Percentiles rank a stretch among this genome's conserved stretches.
Conservation (phyloP, 768 basidiomycete genomes). For the Calocera viscosa region DNA sequence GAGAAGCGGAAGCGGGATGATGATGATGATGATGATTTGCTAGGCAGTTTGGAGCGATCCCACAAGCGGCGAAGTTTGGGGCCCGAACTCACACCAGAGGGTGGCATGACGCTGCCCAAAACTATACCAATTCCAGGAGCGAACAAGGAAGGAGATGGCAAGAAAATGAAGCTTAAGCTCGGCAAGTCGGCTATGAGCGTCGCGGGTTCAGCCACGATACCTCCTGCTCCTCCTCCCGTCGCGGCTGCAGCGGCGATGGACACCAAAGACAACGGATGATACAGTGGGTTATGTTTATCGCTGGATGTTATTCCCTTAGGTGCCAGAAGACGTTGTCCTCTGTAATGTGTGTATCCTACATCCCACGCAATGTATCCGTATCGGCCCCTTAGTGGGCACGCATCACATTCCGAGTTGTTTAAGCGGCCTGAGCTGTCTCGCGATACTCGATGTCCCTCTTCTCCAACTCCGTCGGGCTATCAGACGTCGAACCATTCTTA, state of each 20-base stretch:
- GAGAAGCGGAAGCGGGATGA: slow-evolving; percentile 58
- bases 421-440: not conserved
- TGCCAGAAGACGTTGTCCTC: not conserved
- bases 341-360: slow-evolving; percentile 8
- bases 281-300: not conserved
- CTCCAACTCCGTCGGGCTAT: not conserved
- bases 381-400: not conserved
- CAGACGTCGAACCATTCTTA: not conserved
- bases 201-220: not conserved
- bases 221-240: not conserved
- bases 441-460: not conserved
- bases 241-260: not conserved
- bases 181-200: slow-evolving; percentile 10
- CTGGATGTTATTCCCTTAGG: not conserved
- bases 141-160: slow-evolving; percentile 12
- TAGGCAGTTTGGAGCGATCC: slow-evolving; percentile 15
- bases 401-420: not conserved
- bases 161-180: slow-evolving; percentile 23
- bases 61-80: slow-evolving; percentile 13
- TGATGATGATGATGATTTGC: slow-evolving; percentile 47
- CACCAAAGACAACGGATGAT: slow-evolving; percentile 4
- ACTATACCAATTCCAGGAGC: slow-evolving; percentile 13
- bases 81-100: not conserved
- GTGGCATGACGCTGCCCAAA: slow-evolving; percentile 9
- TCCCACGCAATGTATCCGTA: slow-evolving; percentile 2